phyloP scores from a whole-genome alignment of 2,329 filamentous ascomycete species.

The Biscogniauxia mediterranea region DNA sequence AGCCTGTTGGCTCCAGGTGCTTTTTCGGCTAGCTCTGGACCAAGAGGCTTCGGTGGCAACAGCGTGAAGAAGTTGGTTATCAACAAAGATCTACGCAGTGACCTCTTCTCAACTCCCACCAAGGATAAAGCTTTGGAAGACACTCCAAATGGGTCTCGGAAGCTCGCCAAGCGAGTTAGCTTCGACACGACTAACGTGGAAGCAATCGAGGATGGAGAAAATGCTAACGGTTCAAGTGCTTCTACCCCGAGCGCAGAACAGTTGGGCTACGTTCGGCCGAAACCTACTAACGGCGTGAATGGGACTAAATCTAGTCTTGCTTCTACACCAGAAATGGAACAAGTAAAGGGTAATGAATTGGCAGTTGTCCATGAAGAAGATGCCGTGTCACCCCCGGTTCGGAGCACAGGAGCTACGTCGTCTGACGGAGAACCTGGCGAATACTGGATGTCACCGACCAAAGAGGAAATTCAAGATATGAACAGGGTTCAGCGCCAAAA shows the following conservation, averaged over 20 bases:
- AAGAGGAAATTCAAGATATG: constrained; percentile 75
- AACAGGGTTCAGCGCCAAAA: constrained; percentile 74
- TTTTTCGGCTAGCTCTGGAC: constrained; percentile 67
- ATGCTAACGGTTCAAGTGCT: constrained; percentile 43
- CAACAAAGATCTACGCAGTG: constrained; percentile 78
- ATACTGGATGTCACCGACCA: constrained; percentile 83
- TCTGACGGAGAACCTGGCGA: constrained; percentile 60
- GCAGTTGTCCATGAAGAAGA: constrained; percentile 76
- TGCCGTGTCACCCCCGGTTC: constrained; percentile 34
- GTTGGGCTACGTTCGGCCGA: constrained; percentile 58
- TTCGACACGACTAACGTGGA: constrained; percentile 70
- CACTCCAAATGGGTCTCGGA: constrained; percentile 44
- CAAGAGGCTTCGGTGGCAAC: constrained; percentile 63
- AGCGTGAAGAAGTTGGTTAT: constrained; percentile 91
- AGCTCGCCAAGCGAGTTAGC: constrained; percentile 82
- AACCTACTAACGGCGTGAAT: constrained; percentile 41
- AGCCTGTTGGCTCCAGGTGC: constrained; percentile 84
- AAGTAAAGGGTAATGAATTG: constrained; percentile 72
- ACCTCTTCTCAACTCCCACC: constrained; percentile 62
- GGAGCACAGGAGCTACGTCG: constrained; percentile 24
- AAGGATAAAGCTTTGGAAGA: constrained; percentile 48
- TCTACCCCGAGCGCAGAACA: constrained; percentile 57
- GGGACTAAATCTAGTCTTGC: constrained; percentile 39
- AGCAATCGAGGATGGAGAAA: constrained; percentile 40
- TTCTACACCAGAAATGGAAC: constrained; percentile 63